These are phyloP conservation scores for Arthromyces matolae DNA, from an alignment of 768 basidiomycete genomes.

Conservation along the genomic window DNA sequence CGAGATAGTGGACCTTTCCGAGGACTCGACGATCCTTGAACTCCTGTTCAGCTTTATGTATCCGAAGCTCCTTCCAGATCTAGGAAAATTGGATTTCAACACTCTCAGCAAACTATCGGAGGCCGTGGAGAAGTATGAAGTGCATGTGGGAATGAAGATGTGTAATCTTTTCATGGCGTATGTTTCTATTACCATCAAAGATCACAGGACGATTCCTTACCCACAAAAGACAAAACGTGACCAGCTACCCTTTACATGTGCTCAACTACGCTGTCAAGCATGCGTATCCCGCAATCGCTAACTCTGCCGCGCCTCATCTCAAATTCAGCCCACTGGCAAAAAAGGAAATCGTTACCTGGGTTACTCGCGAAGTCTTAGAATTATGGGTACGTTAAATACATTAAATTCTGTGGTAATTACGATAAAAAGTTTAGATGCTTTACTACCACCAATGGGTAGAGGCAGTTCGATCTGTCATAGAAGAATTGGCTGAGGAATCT, in stretches of 20 bases:
- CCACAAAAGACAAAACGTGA: background rate
- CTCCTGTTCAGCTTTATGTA: conserved; percentile 7
- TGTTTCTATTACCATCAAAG: background rate
- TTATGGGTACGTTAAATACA: background rate
- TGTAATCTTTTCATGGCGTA: background rate
- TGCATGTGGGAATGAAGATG: background rate
- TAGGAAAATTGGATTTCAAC: conserved; percentile 1
- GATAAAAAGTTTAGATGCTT: background rate
- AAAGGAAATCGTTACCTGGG: no score
- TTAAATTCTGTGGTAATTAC: background rate
- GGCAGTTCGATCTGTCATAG: background rate
- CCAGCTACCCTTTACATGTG: background rate
- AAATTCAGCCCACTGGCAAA: no score
- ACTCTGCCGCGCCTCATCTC: no score
- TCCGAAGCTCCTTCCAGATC: conserved; percentile 1
- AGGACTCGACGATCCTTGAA: background rate
- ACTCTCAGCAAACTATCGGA: conserved; percentile 6
- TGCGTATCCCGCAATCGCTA: no score
- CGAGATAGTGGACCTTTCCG: conserved; percentile 8
- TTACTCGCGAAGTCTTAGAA: background rate
- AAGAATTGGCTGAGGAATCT: background rate
- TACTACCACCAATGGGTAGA: background rate
- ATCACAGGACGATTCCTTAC: background rate
- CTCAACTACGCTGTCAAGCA: no score
- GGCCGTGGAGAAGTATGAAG: conserved; percentile 19